Percentiles rank a stretch among this genome's conserved stretches.
These are phyloP conservation scores for Candida oleophila DNA, from an alignment of 805 yeast species.

Conservation along the genomic window DNA sequence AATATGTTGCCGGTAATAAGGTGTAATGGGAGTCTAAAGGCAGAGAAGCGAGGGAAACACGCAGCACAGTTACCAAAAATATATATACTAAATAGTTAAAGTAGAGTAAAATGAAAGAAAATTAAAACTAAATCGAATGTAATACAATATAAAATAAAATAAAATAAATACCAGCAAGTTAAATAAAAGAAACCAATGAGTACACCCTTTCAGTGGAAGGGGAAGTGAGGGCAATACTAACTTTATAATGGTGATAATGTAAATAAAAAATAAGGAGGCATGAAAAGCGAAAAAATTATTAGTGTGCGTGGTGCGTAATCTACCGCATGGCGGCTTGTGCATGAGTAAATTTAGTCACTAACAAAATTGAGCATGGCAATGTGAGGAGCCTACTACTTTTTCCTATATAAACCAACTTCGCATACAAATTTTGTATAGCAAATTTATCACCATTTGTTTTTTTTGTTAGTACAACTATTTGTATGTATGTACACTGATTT, in stretches of 20 bases:
- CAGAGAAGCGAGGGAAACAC: no score
- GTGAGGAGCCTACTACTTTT: slow-evolving; percentile 6
- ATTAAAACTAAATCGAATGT: no score
- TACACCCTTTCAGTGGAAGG: background rate
- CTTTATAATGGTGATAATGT: background rate
- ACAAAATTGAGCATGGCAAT: slow-evolving; percentile 14
- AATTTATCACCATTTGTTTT: slow-evolving; percentile 3
- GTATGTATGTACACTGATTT: slow-evolving; percentile 4
- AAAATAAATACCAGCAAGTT: no score
- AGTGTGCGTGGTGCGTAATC: slow-evolving; percentile 3
- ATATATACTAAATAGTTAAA: no score
- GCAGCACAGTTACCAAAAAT: no score
- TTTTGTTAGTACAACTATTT: slow-evolving; percentile 7
- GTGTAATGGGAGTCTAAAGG: no score
- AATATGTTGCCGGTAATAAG: no score
- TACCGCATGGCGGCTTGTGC: slow-evolving; percentile 3
- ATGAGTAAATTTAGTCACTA: slow-evolving; percentile 13
- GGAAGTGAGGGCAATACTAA: background rate
- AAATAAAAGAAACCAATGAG: no score
- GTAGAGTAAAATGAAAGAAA: no score
- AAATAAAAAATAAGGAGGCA: background rate
- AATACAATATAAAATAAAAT: no score
- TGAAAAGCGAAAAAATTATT: background rate
- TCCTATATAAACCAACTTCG: slow-evolving; percentile 8
- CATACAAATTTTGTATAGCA: slow-evolving; percentile 6